Percentiles rank a stretch among this genome's conserved stretches.
Conservation (phyloP, 371 early-diverging fungal species). For the Actinomortierella wolfii region DNA sequence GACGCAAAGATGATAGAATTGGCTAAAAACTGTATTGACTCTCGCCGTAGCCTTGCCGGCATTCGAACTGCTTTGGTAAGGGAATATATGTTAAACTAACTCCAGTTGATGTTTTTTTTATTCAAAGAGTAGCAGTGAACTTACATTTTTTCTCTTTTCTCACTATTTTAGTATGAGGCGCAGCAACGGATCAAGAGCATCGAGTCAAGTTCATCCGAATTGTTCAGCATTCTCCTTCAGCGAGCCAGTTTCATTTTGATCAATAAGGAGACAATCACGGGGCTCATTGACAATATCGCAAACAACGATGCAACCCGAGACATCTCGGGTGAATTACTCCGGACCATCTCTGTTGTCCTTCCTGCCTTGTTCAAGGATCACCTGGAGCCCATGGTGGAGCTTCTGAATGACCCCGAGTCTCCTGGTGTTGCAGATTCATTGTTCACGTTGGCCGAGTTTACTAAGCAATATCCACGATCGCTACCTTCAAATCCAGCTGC, state of each 20-base stretch:
- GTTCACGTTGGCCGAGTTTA: slow-evolving; percentile 36
- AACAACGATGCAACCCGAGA: slow-evolving; percentile 29
- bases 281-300: slow-evolving; percentile 53
- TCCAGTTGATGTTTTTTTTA: slow-evolving; percentile 11
- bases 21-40: neutral
- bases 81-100: neutral
- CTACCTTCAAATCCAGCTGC: slow-evolving; percentile 21
- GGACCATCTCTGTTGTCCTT: slow-evolving; percentile 42
- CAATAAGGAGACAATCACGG: slow-evolving; percentile 62
- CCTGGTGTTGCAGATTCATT: slow-evolving; percentile 28
- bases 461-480: slow-evolving; percentile 41
- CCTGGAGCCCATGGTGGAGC: slow-evolving; percentile 26
- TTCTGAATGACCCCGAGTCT: slow-evolving; percentile 29
- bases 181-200: slow-evolving; percentile 64
- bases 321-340: slow-evolving; percentile 56
- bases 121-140: neutral
- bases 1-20: neutral
- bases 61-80: slow-evolving; percentile 45
- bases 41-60: slow-evolving; percentile 3
- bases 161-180: slow-evolving; percentile 61
- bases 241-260: slow-evolving; percentile 69
- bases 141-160: slow-evolving; percentile 4
- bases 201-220: slow-evolving; percentile 63
- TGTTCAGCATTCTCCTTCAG: slow-evolving; percentile 74
- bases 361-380: slow-evolving; percentile 47